Percentiles rank a stretch among this genome's conserved stretches.
phyloP scores from a whole-genome alignment of 768 basidiomycete genomes.

The Tricholoma sp. region DNA sequence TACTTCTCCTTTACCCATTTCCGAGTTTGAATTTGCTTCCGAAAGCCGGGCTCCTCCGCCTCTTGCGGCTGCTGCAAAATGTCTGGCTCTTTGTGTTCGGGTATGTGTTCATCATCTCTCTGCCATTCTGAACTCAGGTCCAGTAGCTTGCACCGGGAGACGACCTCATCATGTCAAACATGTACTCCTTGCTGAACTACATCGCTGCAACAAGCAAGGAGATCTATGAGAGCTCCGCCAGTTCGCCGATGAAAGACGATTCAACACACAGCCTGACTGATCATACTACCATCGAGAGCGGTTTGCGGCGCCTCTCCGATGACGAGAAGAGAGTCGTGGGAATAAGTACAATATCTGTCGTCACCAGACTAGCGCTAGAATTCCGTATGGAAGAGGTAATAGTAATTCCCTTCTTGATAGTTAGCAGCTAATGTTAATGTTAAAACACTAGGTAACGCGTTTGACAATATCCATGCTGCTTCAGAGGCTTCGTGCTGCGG shows the following conservation, averaged over 20 bases:
- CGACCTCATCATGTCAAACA: slow-evolving; percentile 87
- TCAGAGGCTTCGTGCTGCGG: slow-evolving; percentile 79
- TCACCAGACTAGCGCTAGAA: slow-evolving; percentile 82
- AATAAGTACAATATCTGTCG: slow-evolving; percentile 89
- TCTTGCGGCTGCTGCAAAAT: slow-evolving; percentile 81
- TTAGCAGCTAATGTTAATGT: neutral
- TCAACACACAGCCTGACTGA: slow-evolving; percentile 41
- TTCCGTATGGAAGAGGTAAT: slow-evolving; percentile 77
- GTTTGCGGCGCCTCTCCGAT: slow-evolving; percentile 64
- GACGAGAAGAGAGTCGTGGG: slow-evolving; percentile 82
- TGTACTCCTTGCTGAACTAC: slow-evolving; percentile 95
- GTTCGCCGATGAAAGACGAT: slow-evolving; percentile 36
- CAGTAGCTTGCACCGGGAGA: slow-evolving; percentile 76
- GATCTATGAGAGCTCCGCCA: slow-evolving; percentile 47
- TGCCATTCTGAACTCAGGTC: slow-evolving; percentile 3
- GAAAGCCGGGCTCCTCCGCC: slow-evolving; percentile 74
- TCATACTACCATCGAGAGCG: slow-evolving; percentile 50
- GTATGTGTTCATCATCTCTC: slow-evolving; percentile 32
- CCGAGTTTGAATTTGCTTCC: slow-evolving; percentile 78
- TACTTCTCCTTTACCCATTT: slow-evolving; percentile 80
- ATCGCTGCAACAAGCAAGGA: slow-evolving; percentile 83
- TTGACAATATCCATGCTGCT: slow-evolving; percentile 90
- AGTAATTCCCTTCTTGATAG: neutral
- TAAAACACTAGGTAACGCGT: slow-evolving; percentile 57
- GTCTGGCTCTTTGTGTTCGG: slow-evolving; percentile 84